Evolutionary conservation across 345 rosid genomes (phyloP).

Genomic region (Hibiscus trionum): DNA sequence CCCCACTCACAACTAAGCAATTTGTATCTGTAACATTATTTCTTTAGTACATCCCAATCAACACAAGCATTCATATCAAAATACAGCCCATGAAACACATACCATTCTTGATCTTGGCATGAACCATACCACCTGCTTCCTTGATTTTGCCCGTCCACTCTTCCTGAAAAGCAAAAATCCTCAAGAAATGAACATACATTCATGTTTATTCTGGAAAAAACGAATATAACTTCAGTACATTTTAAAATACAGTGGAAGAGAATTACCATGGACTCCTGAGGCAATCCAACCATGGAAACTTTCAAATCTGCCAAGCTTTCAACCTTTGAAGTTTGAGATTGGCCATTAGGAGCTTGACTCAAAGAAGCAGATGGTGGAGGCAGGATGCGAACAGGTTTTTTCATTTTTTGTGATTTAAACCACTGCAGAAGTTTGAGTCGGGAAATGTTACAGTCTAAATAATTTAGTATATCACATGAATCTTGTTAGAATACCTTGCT

Average conservation of each 20-base stretch:
- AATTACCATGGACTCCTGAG: conserved; percentile 54
- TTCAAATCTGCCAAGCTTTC: conserved; percentile 67
- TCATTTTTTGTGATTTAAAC: conserved; percentile 69
- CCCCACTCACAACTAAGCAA: conserved; percentile 73
- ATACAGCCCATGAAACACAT: conserved; percentile 12
- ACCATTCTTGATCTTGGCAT: conserved; percentile 76
- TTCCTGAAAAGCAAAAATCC: conserved; percentile 40
- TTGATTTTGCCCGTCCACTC: conserved; percentile 74
- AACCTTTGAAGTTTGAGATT: conserved; percentile 37
- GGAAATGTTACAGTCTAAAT: conserved; percentile 8
- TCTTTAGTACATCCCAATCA: conserved; percentile 5
- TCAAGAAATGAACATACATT: conserved; percentile 14
- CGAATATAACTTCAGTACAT: not conserved
- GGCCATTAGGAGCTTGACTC: conserved; percentile 35
- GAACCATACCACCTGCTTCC: conserved; percentile 66
- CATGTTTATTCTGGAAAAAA: not conserved
- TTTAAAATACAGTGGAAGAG: not conserved
- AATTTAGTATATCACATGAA: conserved; percentile 2
- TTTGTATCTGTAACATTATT: conserved; percentile 56
- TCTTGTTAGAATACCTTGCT: conserved; percentile 35
- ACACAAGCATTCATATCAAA: not conserved
- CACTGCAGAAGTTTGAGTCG: conserved; percentile 48
- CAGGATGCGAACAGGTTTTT: conserved; percentile 60
- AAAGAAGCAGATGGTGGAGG: conserved; percentile 37
- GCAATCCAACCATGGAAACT: conserved; percentile 58